These are phyloP conservation scores for Cladosporium colombiae DNA, from an alignment of 2,329 filamentous ascomycete species.

Conservation along the genomic window DNA sequence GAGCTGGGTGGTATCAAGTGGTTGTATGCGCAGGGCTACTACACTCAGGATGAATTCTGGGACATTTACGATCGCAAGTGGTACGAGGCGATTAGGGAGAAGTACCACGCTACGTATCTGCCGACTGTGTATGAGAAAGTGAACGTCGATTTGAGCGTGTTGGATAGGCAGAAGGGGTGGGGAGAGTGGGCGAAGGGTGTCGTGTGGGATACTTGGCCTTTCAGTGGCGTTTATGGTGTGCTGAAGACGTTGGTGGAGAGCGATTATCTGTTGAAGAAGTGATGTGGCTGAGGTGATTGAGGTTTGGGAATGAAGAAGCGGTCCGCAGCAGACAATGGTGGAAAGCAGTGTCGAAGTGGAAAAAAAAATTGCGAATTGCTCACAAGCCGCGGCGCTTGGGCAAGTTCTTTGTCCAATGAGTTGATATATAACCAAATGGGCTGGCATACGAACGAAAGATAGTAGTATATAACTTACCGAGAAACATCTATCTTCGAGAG, in stretches of 20 bases:
- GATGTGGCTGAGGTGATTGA: not conserved
- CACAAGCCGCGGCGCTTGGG: no score
- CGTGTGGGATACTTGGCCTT: constrained; percentile 36
- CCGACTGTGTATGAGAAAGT: constrained; percentile 70
- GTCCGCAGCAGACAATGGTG: no score
- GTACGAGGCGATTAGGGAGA: constrained; percentile 60
- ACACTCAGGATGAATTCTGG: constrained; percentile 70
- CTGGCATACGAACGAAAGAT: not conserved
- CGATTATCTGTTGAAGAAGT: constrained; percentile 38
- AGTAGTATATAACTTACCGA: no score
- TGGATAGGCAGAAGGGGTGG: constrained; percentile 11
- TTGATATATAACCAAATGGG: not conserved
- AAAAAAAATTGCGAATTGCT: not conserved
- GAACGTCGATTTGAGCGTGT: constrained; percentile 44
- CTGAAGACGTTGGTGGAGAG: constrained; percentile 41
- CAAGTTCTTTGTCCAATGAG: no score
- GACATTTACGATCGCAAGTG: constrained; percentile 59
- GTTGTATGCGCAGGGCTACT: constrained; percentile 70
- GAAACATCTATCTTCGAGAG: no score
- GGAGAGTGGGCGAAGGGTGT: constrained; percentile 14
- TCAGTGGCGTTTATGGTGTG: constrained; percentile 42
- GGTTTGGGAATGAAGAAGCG: not conserved
- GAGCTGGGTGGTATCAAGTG: constrained; percentile 67
- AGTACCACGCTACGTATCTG: constrained; percentile 61
- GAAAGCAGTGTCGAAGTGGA: not conserved